Conservation (phyloP, 202 grass and related monocot species). For the Panicum virgatum region DNA sequence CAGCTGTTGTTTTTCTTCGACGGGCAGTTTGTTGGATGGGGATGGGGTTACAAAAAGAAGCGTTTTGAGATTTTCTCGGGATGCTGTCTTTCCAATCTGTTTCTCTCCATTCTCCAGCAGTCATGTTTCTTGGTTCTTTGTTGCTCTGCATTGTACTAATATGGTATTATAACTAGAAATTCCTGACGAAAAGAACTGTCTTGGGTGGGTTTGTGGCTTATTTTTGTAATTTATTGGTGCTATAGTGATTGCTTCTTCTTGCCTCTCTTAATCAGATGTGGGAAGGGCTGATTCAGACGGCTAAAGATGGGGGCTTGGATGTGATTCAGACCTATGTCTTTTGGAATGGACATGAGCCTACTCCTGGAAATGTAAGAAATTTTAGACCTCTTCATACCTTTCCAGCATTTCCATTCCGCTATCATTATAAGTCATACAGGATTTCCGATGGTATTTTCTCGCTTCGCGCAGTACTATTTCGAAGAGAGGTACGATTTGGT, state of each 20-base stretch:
- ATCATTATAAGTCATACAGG: conserved; percentile 6
- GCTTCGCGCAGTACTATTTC: conserved; percentile 85
- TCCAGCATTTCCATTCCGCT: neutral
- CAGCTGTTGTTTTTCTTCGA: neutral
- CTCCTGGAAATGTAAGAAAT: conserved; percentile 69
- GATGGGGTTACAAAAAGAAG: neutral
- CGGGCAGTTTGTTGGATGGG: neutral
- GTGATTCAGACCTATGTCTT: conserved; percentile 98
- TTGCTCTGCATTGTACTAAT: neutral
- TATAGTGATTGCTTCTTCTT: neutral
- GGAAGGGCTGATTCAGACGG: conserved; percentile 88
- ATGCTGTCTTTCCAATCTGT: neutral
- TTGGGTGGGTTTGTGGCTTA: neutral
- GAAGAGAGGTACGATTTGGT: conserved; percentile 96
- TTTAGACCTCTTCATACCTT: conserved; percentile 15
- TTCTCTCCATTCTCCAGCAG: neutral
- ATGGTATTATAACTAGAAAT: neutral
- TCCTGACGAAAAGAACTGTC: neutral
- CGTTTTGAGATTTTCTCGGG: conserved; percentile 33
- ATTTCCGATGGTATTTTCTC: conserved; percentile 50
- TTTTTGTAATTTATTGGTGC: neutral
- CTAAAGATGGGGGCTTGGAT: conserved; percentile 97
- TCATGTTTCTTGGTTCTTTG: neutral
- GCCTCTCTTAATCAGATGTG: conserved; percentile 74
- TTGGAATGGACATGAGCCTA: conserved; percentile 97